Evolutionary conservation across 2,329 filamentous ascomycete genomes (phyloP), one percentile per base, ranked within the genome.

Genomic region (Xylaria sp.): DNA sequence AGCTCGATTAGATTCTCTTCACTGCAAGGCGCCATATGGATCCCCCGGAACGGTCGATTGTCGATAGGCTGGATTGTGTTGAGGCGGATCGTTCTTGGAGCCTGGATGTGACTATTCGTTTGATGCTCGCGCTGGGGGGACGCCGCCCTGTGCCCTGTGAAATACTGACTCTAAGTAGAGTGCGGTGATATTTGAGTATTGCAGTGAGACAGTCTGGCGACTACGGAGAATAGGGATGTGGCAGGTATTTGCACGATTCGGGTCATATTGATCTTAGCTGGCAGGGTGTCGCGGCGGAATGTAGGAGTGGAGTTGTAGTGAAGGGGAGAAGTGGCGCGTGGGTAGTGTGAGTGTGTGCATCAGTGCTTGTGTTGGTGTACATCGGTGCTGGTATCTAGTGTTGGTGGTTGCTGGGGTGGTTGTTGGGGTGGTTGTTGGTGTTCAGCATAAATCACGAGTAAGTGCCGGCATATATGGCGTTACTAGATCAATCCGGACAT

Each of bases 1-100:
- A 57, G 67, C 60, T 71, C 59, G 25, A 54, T 54, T 37, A 62
- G 25, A 38, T 17, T 67, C 47, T 74, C 73, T 60, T 75, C 73
- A 73, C 63, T 54, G 71, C 71, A 65, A 71, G 64, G 61, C 40
- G 52, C 13, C 23, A 48, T 23, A 49, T 37, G 6, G 15, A 41
- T 13, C 17, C 43, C 47, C 46, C 33, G 5, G 41, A 41, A 33
- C 13, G 35, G 37, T 15, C 44, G 7, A 19, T n/a, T 13, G 27
- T 29, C 6, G 10, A 31, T 48, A 15, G 29, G 17, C 29, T 35
- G 41, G 7, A 15, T 19, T 35, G 27, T 35, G 17, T 3, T 2
- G n/a, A 51, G 15, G 21, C 21, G 23, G 11, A 2, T 23, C 1
- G 15, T 33, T 23, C 46, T 17, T 35, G 7, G 13, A 17, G 43